Base-by-base conservation (phyloP, 1,284 basidiomycete species). In the Fomitiporia mediterranea region DNA sequence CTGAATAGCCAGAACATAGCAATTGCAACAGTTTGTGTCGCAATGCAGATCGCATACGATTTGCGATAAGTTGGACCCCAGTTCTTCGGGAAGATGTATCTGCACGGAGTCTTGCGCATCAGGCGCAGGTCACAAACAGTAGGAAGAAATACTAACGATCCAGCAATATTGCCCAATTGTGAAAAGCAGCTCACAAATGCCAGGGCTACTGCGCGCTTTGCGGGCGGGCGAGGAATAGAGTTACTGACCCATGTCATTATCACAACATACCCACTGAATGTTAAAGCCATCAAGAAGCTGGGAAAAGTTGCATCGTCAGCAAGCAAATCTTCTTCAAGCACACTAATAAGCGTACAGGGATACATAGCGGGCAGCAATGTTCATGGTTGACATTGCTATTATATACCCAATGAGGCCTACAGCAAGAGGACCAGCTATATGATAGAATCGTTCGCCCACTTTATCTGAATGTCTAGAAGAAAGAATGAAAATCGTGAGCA, bases 1-100 rank as follows among this genome's bases (percentile, higher is more conserved):
- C 74, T 71, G 67, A 82, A 78, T 40, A 75, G 54, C 56, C 72
- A 73, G 59, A 74, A 76, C 77, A 83, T 78, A 6, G 72, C 60
- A 23, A 81, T 76, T 7, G 70, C 65, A n/a, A 71, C 63, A 0
- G 69, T 68, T 8, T 67, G 68, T 13, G 70, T 70, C 25, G 75
- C 64, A 13, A 81, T 75, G 61, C 56, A 57, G 27, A 57, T 57
- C 44, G 62, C 68, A 57, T 74, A 77, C 2, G 72, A 73, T 21
- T 72, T 66, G 3, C 66, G 61, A 58, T 77, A 78, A 0, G 71
- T 71, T 2, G 72, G 74, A 2, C 75, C 76, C 72, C 72, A 76
- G 11, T 55, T 60, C 5, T 62, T 64, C 51, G 69, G 70, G 70
- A 73, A 77, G 8, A 72, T 65, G 58, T 76, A 74, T 34, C 73